Conservation (phyloP, 2,329 filamentous ascomycete genomes). For the Stagonosporopsis chrysanthemi region DNA sequence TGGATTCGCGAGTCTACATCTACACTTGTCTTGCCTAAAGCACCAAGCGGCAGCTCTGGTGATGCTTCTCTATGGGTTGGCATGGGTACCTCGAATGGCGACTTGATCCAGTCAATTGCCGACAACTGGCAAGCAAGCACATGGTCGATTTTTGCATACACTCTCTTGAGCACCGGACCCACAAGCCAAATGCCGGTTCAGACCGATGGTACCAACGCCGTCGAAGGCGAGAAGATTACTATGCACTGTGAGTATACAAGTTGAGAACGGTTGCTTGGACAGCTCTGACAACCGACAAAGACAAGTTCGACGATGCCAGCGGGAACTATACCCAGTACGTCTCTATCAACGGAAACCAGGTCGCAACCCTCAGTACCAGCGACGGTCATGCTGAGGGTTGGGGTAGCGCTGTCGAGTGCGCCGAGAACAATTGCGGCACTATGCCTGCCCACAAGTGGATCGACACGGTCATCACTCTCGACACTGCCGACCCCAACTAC, state of each 20-base stretch:
- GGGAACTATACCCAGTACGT: conserved; percentile 54
- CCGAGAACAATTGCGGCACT: conserved; percentile 51
- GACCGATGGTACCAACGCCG: conserved; percentile 35
- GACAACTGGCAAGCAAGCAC: conserved; percentile 30
- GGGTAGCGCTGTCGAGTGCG: conserved; percentile 55
- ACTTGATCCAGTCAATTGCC: conserved; percentile 58
- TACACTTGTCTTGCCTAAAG: conserved; percentile 54
- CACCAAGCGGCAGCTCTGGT: conserved; percentile 47
- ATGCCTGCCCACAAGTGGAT: conserved; percentile 53
- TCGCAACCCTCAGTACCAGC: conserved; percentile 57
- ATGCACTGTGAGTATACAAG: conserved; percentile 47
- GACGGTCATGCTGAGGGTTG: conserved; percentile 54
- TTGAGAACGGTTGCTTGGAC: background rate
- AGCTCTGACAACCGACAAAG: conserved; percentile 16
- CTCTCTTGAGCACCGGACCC: conserved; percentile 45
- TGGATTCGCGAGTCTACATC: conserved; percentile 57
- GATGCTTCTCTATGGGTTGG: conserved; percentile 58
- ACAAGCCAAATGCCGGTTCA: conserved; percentile 48
- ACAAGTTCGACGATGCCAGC: conserved; percentile 51
- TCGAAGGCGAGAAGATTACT: conserved; percentile 46
- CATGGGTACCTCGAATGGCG: conserved; percentile 59
- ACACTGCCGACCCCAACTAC: conserved; percentile 50
- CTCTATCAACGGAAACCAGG: conserved; percentile 46
- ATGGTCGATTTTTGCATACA: conserved; percentile 58
- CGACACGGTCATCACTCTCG: conserved; percentile 50